Conservation (phyloP, 2,329 filamentous ascomycete species). For the Clonostachys rosea region DNA sequence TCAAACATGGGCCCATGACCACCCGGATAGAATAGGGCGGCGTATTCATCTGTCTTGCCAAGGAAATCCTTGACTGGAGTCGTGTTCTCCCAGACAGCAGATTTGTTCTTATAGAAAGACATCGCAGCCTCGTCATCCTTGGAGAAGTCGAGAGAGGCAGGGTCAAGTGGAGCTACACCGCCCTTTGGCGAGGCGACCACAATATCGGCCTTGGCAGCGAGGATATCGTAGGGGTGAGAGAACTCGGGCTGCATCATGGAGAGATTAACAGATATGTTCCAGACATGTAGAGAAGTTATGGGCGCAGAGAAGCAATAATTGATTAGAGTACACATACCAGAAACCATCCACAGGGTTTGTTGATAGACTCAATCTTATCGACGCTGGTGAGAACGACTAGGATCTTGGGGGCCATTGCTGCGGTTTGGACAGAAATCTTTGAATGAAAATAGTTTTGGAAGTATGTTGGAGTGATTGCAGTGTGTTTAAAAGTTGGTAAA, state of each 20-base stretch:
- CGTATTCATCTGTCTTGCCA: constrained; percentile 57
- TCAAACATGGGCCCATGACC: constrained; percentile 66
- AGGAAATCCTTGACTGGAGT: constrained; percentile 49
- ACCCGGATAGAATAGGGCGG: constrained; percentile 54
- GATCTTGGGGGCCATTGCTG: constrained; percentile 51
- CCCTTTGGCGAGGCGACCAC: constrained; percentile 59
- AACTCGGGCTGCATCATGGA: constrained; percentile 45
- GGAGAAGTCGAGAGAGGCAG: constrained; percentile 48
- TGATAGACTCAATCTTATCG: constrained; percentile 37
- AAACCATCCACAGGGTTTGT: constrained; percentile 65
- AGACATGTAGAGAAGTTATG: background rate
- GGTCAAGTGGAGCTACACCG: constrained; percentile 58
- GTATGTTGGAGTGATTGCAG: no score
- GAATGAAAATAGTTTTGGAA: no score
- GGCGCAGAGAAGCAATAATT: no score
- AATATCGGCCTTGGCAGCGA: constrained; percentile 47
- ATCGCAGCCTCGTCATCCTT: constrained; percentile 43
- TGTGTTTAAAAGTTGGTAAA: no score
- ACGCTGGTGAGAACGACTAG: constrained; percentile 69
- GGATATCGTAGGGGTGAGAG: constrained; percentile 58
- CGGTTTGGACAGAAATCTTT: background rate
- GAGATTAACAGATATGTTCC: background rate
- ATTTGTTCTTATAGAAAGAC: constrained; percentile 52
- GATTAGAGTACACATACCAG: constrained; percentile 37
- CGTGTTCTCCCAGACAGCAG: constrained; percentile 60